Percentiles rank a stretch among this genome's conserved stretches.
Evolutionary conservation across 2,329 filamentous ascomycete species (phyloP).

Genomic region (Grosmannia clavigera): DNA sequence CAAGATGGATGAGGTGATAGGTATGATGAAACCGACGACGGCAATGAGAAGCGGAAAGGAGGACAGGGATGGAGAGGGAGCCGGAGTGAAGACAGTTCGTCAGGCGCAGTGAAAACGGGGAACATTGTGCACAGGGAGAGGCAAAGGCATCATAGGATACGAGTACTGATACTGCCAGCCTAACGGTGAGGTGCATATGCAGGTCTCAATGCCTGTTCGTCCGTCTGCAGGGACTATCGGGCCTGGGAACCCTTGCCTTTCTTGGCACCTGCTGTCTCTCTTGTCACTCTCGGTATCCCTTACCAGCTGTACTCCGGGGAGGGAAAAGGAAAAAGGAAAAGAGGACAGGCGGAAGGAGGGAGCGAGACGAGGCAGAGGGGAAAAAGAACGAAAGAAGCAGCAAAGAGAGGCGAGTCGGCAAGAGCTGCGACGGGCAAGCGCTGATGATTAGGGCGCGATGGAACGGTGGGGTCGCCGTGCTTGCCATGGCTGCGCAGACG

Average conservation of each 20-base stretch:
- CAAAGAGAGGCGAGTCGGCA: too few species aligned
- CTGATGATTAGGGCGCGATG: too few species aligned
- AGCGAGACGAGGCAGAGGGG: background rate
- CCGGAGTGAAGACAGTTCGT: background rate
- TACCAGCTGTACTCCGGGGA: background rate
- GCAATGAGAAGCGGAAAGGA: background rate
- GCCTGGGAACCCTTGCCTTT: background rate
- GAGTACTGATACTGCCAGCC: background rate
- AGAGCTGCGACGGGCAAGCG: too few species aligned
- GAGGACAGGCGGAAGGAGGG: background rate
- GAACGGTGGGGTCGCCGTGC: too few species aligned
- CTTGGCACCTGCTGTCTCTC: background rate
- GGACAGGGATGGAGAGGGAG: background rate
- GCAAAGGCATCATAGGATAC: too few species aligned
- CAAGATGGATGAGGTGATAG: background rate
- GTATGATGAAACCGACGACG: too few species aligned
- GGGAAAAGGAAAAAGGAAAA: background rate
- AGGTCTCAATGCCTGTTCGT: background rate
- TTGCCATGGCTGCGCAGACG: too few species aligned
- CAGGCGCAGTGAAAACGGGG: background rate
- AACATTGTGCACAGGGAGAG: background rate
- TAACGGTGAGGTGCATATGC: background rate
- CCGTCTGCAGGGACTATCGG: background rate
- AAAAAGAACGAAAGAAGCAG: background rate
- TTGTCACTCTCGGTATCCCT: background rate